Base-by-base conservation (phyloP, 192 early-diverging fungal genomes). In the Obelidium mucronatum region DNA sequence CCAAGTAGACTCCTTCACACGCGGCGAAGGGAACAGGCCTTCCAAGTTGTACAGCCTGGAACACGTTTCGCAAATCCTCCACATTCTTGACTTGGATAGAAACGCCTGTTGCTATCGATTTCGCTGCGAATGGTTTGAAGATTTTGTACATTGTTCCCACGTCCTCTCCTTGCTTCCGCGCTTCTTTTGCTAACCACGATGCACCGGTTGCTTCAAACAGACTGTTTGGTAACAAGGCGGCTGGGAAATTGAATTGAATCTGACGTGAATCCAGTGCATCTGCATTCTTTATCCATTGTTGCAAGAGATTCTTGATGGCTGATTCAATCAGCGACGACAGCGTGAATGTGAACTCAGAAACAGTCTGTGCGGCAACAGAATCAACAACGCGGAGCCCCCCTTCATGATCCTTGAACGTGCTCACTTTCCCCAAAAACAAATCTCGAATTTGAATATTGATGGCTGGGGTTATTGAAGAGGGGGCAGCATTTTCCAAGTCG, bases 111-210 rank as follows among this genome's bases (percentile, higher is more conserved):
- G 30, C 26, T 13, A 26, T 17, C 26, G 66, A 22, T 48, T 48
- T 19, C 2, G 66, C 44, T 51, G 39, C 31, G 44, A 67, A 67
- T 11, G 66, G 66, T 8, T 4, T 13, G 42, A 51, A 15, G 15
- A 67, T 52, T 67, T 67, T 67, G 66, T 40, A 67, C 66, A 67
- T 67, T 1, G 28, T 40, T 4, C 66, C 66, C 11, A 31, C 44
- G 42, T 67, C 66, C n/a, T 51, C n/a, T n/a, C 6, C 17, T 4
- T 24, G 42, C 51, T 67, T 15, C 11, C 66, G 66, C 19, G 1
- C 42, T 39, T 42, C 40, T 67, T 22, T 5, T 15, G 39, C 13
- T 19, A 36, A 11, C 66, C 66, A 67, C 44, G 66, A 40, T 6
- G 22, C 6, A 26, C 2, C 5, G 17, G 26, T 67, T 1, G 22